These are phyloP conservation scores for Dendrobium officinale DNA, from an alignment of 106 monocot genomes.

Conservation along the genomic window DNA sequence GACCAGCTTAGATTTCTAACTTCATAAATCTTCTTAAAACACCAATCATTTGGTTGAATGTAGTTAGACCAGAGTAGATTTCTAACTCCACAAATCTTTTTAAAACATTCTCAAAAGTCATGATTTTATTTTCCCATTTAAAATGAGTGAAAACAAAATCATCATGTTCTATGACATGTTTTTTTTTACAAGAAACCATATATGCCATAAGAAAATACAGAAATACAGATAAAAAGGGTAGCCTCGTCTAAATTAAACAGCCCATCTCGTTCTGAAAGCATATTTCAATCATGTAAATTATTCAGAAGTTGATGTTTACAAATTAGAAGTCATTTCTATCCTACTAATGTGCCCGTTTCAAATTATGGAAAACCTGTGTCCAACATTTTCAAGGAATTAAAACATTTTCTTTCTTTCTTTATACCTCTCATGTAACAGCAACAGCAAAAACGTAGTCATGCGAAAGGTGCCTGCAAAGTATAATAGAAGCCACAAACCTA, in stretches of 20 bases:
- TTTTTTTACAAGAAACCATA: not conserved
- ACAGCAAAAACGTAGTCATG: too few relatives aligned
- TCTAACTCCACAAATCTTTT: not conserved
- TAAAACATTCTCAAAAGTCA: not conserved
- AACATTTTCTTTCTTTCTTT: too few relatives aligned
- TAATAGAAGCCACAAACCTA: too few relatives aligned
- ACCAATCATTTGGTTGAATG: not conserved
- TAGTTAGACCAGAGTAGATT: not conserved
- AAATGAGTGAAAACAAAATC: not conserved
- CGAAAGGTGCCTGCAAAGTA: too few relatives aligned
- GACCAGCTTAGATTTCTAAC: not conserved
- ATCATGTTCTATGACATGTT: not conserved
- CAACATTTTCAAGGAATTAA: too few relatives aligned
- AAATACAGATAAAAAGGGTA: not conserved
- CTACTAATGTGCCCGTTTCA: too few relatives aligned
- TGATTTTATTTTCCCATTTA: not conserved
- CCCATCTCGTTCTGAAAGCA: not conserved
- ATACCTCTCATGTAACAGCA: too few relatives aligned
- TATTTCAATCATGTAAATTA: too few relatives aligned
- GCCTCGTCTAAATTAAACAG: not conserved
- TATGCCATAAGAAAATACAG: not conserved
- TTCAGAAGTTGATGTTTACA: too few relatives aligned
- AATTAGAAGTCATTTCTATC: too few relatives aligned
- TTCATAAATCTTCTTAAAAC: not conserved
- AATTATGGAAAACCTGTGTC: too few relatives aligned